Conservation (phyloP, 2,329 filamentous ascomycete species). For the Fusarium vanettenii region DNA sequence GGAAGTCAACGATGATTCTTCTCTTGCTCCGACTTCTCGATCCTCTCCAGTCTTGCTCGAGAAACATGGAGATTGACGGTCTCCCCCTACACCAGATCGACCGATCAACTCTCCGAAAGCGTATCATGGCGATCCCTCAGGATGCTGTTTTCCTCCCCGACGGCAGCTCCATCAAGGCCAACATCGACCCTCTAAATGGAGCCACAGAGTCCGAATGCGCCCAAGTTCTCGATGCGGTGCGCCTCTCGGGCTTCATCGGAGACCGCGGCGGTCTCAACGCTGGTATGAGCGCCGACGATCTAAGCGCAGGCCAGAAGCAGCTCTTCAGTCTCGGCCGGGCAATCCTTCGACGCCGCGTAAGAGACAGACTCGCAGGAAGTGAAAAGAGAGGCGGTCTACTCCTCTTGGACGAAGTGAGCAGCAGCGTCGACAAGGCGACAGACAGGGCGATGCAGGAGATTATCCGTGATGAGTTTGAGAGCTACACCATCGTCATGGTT, state of each 20-base stretch:
- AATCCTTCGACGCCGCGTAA: slow-evolving; percentile 55
- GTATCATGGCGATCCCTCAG: slow-evolving; percentile 64
- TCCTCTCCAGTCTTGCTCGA: slow-evolving; percentile 41
- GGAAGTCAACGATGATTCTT: slow-evolving; percentile 58
- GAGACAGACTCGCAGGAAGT: slow-evolving; percentile 16
- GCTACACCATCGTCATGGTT: slow-evolving; percentile 65
- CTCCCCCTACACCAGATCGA: slow-evolving; percentile 52
- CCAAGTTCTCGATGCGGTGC: slow-evolving; percentile 50
- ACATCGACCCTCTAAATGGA: slow-evolving; percentile 55
- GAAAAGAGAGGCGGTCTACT: slow-evolving; percentile 46
- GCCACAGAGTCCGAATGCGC: slow-evolving; percentile 49
- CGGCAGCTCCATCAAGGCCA: slow-evolving; percentile 52
- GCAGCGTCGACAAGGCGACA: slow-evolving; percentile 55
- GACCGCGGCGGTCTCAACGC: slow-evolving; percentile 50
- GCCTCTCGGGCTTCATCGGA: slow-evolving; percentile 47
- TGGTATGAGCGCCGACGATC: slow-evolving; percentile 58
- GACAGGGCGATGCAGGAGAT: slow-evolving; percentile 56
- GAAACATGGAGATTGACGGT: slow-evolving; percentile 57
- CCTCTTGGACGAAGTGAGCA: slow-evolving; percentile 57
- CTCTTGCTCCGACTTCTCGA: slow-evolving; percentile 56
- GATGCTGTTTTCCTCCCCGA: slow-evolving; percentile 64
- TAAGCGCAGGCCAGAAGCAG: slow-evolving; percentile 71
- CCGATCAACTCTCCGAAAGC: slow-evolving; percentile 56
- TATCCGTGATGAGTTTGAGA: slow-evolving; percentile 52
- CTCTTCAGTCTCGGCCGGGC: slow-evolving; percentile 72